These are phyloP conservation scores for Blastobotrys malaysiensis DNA, from an alignment of 1,139 yeast genomes.

Conservation along the genomic window DNA sequence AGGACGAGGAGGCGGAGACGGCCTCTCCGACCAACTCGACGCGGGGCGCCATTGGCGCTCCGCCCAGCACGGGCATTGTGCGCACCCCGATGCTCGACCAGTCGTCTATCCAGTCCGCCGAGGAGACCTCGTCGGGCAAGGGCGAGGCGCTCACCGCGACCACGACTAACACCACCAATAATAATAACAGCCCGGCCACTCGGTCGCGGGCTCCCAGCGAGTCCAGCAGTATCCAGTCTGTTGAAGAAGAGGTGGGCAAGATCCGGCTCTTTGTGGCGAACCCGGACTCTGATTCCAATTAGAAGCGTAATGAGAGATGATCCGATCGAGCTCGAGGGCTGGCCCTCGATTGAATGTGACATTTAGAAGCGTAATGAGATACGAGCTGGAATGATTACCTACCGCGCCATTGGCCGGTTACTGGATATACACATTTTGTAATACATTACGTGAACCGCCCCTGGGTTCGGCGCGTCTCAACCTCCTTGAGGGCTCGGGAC, in stretches of 20 bases:
- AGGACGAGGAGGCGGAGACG: conserved; percentile 44
- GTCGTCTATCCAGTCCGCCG: conserved; percentile 4
- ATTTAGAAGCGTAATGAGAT: too few relatives aligned
- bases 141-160: not conserved
- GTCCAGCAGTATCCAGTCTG: conserved; percentile 29
- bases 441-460: not conserved
- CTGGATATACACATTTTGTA: too few relatives aligned
- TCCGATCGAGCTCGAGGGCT: too few relatives aligned
- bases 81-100: conserved; percentile 5
- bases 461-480: conserved; percentile 23
- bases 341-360: too few relatives aligned
- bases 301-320: not conserved
- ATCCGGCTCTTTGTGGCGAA: conserved; percentile 61
- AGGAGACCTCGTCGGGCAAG: not conserved
- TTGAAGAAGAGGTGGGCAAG: conserved; percentile 37
- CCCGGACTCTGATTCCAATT: conserved; percentile 47
- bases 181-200: conserved; percentile 3
- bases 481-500: conserved; percentile 49
- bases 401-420: too few relatives aligned
- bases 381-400: too few relatives aligned
- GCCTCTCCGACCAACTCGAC: conserved; percentile 1
- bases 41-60: not conserved
- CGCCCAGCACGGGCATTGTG: not conserved
- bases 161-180: conserved; percentile 1
- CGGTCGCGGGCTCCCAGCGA: conserved; percentile 19